Conservation (phyloP, 495 filamentous ascomycete genomes). For the Melanomma pulvis-pyrius region DNA sequence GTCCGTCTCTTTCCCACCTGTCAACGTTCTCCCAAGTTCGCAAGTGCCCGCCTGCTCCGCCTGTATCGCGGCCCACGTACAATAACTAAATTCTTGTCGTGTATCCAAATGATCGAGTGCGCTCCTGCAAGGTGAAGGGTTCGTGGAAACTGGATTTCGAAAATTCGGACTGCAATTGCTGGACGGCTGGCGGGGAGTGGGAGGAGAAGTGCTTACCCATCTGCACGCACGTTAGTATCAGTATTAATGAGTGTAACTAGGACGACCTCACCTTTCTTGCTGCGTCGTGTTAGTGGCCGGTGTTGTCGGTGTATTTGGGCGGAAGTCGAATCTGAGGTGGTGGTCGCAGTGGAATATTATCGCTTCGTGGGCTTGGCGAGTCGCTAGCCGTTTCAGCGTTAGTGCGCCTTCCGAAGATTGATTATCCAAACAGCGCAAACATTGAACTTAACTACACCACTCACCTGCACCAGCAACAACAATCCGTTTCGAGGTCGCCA, state of each 20-base stretch:
- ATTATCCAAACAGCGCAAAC: constrained; percentile 26
- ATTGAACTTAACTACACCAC: neutral
- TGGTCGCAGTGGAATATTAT: constrained; percentile 56
- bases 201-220: constrained; percentile 54
- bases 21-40: neutral
- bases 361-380: constrained; percentile 17
- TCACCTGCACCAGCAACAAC: neutral
- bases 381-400: neutral
- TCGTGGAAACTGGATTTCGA: neutral
- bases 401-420: neutral
- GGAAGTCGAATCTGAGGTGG: neutral
- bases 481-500: neutral
- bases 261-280: constrained; percentile 26
- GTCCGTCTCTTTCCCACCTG: neutral
- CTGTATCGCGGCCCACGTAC: neutral
- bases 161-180: constrained; percentile 26
- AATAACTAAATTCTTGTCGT: neutral
- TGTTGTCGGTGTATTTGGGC: constrained; percentile 14
- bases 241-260: neutral
- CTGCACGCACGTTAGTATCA: constrained; percentile 41
- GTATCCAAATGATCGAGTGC: neutral
- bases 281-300: constrained; percentile 27
- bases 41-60: neutral
- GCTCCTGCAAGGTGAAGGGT: neutral
- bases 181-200: constrained; percentile 8